phyloP scores from a whole-genome alignment of 2,329 filamentous ascomycete species.

The Fusarium sp. region DNA sequence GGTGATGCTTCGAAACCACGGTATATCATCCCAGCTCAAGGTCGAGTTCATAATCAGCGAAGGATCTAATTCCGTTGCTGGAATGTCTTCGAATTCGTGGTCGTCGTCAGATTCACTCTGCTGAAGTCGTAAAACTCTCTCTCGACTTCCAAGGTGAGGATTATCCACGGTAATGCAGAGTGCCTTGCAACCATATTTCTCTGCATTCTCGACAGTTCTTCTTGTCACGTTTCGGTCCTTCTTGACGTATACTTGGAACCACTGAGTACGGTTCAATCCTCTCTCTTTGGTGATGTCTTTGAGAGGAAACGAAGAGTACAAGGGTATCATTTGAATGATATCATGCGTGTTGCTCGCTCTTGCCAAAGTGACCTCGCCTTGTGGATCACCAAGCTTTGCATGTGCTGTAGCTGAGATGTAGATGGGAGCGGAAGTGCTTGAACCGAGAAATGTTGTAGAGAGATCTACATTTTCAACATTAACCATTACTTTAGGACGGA shows the following conservation, averaged over 20 bases:
- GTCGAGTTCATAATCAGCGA: slow-evolving; percentile 67
- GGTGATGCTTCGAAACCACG: slow-evolving; percentile 90
- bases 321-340: slow-evolving; percentile 29
- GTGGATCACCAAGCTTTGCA: slow-evolving; percentile 22
- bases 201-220: slow-evolving; percentile 18
- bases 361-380: slow-evolving; percentile 17
- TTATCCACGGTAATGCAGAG: slow-evolving; percentile 34
- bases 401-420: slow-evolving; percentile 29
- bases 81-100: slow-evolving; percentile 15
- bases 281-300: background rate
- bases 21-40: slow-evolving; percentile 92
- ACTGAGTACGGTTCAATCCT: background rate
- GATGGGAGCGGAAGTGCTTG: slow-evolving; percentile 5
- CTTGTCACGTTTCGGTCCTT: slow-evolving; percentile 12
- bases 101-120: background rate
- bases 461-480: slow-evolving; percentile 26
- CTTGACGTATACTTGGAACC: slow-evolving; percentile 32
- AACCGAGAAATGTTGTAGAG: slow-evolving; percentile 17
- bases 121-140: slow-evolving; percentile 13
- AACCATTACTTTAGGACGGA: slow-evolving; percentile 23
- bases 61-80: slow-evolving; percentile 29
- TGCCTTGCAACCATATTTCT: slow-evolving; percentile 16
- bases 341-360: slow-evolving; percentile 19
- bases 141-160: slow-evolving; percentile 25
- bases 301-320: slow-evolving; percentile 21